Percentiles rank a stretch among this genome's conserved stretches.
phyloP scores from a whole-genome alignment of 805 yeast genomes.

The Lipomyces kockii region DNA sequence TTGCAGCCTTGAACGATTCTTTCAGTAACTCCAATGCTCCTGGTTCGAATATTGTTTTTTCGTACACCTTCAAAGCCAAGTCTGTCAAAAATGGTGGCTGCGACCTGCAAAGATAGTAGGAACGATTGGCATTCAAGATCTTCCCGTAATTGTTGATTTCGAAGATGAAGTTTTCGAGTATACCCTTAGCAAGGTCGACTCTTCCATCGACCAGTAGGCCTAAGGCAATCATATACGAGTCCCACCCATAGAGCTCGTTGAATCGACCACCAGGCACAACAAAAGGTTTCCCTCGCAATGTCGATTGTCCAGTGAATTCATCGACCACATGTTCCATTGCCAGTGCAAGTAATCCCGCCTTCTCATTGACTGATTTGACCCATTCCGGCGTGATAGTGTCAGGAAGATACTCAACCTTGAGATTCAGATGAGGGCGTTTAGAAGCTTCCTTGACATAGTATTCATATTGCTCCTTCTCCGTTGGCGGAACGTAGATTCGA shows the following conservation, averaged over 20 bases:
- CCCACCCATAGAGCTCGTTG: constrained; percentile 98
- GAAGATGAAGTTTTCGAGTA: constrained; percentile 89
- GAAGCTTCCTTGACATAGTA: constrained; percentile 63
- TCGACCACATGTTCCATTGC: constrained; percentile 63
- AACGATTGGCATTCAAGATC: constrained; percentile 89
- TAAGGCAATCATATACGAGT: constrained; percentile 86
- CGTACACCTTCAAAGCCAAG: constrained; percentile 75
- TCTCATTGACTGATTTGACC: constrained; percentile 73
- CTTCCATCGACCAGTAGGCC: constrained; percentile 75
- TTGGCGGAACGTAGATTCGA: constrained; percentile 75
- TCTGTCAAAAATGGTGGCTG: constrained; percentile 98
- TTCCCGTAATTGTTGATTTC: constrained; percentile 91
- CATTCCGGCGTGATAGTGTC: constrained; percentile 72
- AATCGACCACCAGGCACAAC: constrained; percentile 98
- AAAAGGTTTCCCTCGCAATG: constrained; percentile 74
- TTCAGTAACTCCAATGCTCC: constrained; percentile 62
- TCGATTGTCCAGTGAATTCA: constrained; percentile 56
- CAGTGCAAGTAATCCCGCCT: constrained; percentile 84
- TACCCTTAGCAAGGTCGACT: constrained; percentile 76
- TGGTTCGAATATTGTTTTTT: constrained; percentile 51
- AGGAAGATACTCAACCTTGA: constrained; percentile 82
- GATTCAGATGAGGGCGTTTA: constrained; percentile 57
- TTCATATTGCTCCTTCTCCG: constrained; percentile 71
- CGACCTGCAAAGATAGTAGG: constrained; percentile 86
- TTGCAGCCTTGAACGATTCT: constrained; percentile 75